A percentile compares a stretch with the other conserved stretches of the same genome.
Evolutionary conservation across 1,139 yeast species (phyloP).

Genomic region (Zygoascus sp.): DNA sequence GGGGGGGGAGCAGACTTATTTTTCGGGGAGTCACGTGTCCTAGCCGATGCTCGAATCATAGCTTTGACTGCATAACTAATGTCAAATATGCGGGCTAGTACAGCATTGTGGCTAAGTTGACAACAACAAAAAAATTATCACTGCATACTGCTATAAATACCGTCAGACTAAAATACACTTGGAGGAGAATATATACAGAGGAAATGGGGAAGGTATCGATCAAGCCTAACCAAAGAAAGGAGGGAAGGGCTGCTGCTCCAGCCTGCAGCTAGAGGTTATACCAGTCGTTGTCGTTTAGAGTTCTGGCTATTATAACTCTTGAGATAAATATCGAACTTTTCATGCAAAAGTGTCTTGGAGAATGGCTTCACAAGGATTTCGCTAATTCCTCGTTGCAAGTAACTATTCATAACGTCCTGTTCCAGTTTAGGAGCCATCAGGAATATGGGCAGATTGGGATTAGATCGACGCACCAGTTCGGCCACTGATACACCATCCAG

Average conservation of each 20-base stretch:
- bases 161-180: neutral
- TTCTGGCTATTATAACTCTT: slow-evolving; percentile 7
- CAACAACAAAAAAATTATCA: neutral
- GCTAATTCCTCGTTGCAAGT: slow-evolving; percentile 84
- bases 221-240: neutral
- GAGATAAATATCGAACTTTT: slow-evolving; percentile 28
- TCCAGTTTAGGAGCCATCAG: slow-evolving; percentile 61
- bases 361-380: slow-evolving; percentile 91
- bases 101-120: no score
- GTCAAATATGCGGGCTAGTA: no score
- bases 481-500: slow-evolving; percentile 94
- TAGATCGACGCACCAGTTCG: slow-evolving; percentile 76
- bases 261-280: no score
- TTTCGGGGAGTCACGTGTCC: neutral
- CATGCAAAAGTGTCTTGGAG: slow-evolving; percentile 74
- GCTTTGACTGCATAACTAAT: no score
- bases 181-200: neutral
- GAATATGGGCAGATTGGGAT: slow-evolving; percentile 78
- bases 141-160: neutral
- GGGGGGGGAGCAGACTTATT: neutral
- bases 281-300: neutral
- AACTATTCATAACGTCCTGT: slow-evolving; percentile 28
- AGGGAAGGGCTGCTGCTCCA: neutral
- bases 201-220: neutral
- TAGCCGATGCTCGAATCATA: no score